Evolutionary conservation across 2,329 filamentous ascomycete genomes (phyloP), one percentile per base, ranked within the genome.

Genomic region (Ploettnerulaceae sp.): DNA sequence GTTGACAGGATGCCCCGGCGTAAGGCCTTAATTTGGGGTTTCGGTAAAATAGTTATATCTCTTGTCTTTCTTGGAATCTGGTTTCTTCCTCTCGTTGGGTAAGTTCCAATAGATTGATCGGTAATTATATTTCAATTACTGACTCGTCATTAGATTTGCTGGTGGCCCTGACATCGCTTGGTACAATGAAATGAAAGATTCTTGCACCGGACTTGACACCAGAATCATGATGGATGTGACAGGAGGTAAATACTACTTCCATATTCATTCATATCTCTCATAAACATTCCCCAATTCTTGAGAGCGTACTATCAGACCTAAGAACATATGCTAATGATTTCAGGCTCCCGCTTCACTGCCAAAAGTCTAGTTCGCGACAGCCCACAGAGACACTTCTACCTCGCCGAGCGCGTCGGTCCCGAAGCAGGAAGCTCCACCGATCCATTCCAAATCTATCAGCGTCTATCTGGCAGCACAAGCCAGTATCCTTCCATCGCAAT

Each of bases 131-230:
- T n/a, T n/a, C n/a, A n/a, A n/a, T n/a, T n/a, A n/a, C n/a, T n/a
- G n/a, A n/a, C n/a, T 14, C 17, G 7, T 5, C 2, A 5, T 12
- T 26, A 47, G 54, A 14, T 39, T 52, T 22, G 0, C n/a, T 2
- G 25, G 3, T 11, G 52, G 52, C 2, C 38, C 49, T 7, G 11
- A 28, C 3, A 49, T 47, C 8, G n/a, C 15, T 7, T 57, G 55
- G 56, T 40, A 52, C 15, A 7, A 47, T 12, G 33, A 53, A 12
- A 57, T 58, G 53, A 51, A 45, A 21, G 24, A 56, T 34, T 57
- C 56, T 7, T 58, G 56, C 42, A 32, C 44, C 18, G 51, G 49
- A 1, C 46, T 51, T n/a, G 21, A 57, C 11, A 52, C 40, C 3
- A 45, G 55, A 18, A 35, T 55, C 8, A 8, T n/a, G 6, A 56